Conservation (phyloP, 2,329 filamentous ascomycete genomes). For the Trichophyton benhamiae region DNA sequence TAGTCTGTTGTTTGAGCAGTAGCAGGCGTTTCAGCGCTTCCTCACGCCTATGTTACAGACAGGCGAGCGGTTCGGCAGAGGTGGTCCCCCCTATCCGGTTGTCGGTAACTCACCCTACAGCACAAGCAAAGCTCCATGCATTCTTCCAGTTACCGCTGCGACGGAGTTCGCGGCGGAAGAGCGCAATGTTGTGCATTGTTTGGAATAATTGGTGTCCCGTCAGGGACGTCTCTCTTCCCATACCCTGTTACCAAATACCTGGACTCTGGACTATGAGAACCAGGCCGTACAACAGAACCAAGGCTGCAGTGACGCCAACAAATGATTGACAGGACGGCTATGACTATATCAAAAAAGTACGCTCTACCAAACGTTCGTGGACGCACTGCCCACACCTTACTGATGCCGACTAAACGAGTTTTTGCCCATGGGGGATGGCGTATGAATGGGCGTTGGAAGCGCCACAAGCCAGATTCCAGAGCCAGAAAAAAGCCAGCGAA, state of each 20-base stretch:
- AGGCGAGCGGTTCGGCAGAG: no score
- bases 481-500: no score
- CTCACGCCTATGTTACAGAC: background rate
- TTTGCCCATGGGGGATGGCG: background rate
- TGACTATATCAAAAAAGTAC: background rate
- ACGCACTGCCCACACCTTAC: background rate
- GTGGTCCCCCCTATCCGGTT: no score
- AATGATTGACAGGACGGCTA: background rate
- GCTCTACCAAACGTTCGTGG: background rate
- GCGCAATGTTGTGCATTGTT: background rate
- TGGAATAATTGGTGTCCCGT: background rate
- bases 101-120: no score
- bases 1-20: background rate
- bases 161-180: background rate
- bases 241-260: background rate
- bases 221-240: background rate
- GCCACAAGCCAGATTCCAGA: background rate
- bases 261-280: background rate
- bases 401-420: background rate
- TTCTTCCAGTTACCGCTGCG: background rate
- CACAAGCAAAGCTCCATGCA: no score
- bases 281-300: background rate
- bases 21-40: background rate
- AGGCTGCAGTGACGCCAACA: background rate
- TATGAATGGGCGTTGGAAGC: conserved; percentile 1